Evolutionary conservation across 805 yeast genomes (phyloP).

Genomic region (Metschnikowia sp.): DNA sequence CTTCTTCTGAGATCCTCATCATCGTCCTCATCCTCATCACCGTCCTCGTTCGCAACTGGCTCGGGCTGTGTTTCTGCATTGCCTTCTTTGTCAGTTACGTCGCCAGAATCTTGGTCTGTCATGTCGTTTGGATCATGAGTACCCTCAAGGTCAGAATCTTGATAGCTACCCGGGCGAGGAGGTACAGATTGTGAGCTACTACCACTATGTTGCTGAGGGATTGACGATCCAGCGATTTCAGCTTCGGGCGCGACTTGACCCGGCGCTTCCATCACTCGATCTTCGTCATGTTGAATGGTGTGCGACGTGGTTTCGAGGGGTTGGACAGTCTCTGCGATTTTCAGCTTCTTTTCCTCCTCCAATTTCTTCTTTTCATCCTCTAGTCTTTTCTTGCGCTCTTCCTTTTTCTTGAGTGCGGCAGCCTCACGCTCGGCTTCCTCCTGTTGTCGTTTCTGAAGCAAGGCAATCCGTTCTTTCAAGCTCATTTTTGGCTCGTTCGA

Average conservation of each 20-base stretch:
- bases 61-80: not conserved
- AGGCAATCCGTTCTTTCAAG: slow-evolving; percentile 80
- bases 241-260: slow-evolving; percentile 1
- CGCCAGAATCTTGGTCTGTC: too few species aligned
- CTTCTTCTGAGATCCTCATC: slow-evolving; percentile 74
- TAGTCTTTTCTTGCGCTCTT: slow-evolving; percentile 44
- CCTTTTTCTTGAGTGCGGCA: slow-evolving; percentile 50
- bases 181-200: too few species aligned
- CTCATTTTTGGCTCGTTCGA: slow-evolving; percentile 70
- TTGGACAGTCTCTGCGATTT: too few species aligned
- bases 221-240: not conserved
- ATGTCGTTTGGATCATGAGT: too few species aligned
- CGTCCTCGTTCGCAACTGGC: slow-evolving; percentile 31
- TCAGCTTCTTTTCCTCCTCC: too few species aligned
- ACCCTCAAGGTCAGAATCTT: too few species aligned
- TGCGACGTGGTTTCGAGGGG: too few species aligned
- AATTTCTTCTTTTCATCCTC: slow-evolving; percentile 4
- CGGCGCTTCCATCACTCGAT: too few species aligned
- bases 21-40: slow-evolving; percentile 52
- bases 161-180: too few species aligned
- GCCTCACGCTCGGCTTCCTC: slow-evolving; percentile 76
- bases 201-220: too few species aligned
- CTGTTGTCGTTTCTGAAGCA: slow-evolving; percentile 76
- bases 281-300: too few species aligned
- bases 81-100: not conserved